Evolutionary conservation across 495 filamentous ascomycete genomes (phyloP).

Genomic region (Aspergillus bertholletiae): DNA sequence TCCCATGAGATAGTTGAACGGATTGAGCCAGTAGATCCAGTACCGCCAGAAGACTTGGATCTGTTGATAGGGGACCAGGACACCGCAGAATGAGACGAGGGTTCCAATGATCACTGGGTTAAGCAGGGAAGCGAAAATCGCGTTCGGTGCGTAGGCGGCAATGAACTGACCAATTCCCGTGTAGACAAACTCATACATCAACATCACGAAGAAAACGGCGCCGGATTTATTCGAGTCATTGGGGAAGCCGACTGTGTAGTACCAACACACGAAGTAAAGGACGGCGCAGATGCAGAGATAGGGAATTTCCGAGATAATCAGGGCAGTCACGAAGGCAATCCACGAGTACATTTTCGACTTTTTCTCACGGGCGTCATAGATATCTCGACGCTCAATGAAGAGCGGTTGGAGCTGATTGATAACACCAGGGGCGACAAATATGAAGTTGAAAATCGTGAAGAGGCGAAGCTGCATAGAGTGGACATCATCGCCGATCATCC

Average conservation of each 20-base stretch:
- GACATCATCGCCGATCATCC: conserved; percentile 32
- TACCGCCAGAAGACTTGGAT: conserved; percentile 63
- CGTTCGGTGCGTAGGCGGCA: conserved; percentile 56
- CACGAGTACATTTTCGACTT: conserved; percentile 55
- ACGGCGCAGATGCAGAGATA: conserved; percentile 51
- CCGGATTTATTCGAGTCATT: conserved; percentile 44
- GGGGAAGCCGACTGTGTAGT: conserved; percentile 49
- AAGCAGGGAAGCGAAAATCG: conserved; percentile 51
- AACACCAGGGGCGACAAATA: conserved; percentile 49
- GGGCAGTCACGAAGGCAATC: conserved; percentile 48
- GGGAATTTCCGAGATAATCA: conserved; percentile 53
- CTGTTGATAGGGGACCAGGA: conserved; percentile 36
- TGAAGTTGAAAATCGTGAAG: conserved; percentile 51
- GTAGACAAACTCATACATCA: conserved; percentile 54
- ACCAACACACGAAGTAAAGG: conserved; percentile 50
- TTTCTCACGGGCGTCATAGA: conserved; percentile 52
- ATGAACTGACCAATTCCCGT: conserved; percentile 61
- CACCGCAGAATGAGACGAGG: conserved; percentile 55
- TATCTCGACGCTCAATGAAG: conserved; percentile 50
- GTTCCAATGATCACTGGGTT: conserved; percentile 57
- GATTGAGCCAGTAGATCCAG: conserved; percentile 73
- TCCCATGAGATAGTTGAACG: conserved; percentile 66
- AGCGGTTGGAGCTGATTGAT: conserved; percentile 52
- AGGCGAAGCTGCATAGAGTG: conserved; percentile 30
- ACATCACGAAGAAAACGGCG: conserved; percentile 53